Percentiles rank a stretch among this genome's conserved stretches.
Evolutionary conservation across 106 monocot species (phyloP).

Genomic region (Chionographis japonica): DNA sequence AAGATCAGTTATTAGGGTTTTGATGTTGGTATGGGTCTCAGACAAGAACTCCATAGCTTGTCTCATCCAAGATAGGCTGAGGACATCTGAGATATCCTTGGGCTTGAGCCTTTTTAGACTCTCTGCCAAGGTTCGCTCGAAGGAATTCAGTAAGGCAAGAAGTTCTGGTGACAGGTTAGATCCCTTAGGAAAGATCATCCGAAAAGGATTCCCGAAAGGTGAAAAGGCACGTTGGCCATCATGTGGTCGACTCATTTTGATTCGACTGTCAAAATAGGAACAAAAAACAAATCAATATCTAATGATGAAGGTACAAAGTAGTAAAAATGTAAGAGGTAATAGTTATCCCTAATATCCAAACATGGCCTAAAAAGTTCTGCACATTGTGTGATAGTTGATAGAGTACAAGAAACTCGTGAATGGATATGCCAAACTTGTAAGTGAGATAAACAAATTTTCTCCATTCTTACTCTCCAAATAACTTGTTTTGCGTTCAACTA

Average conservation of each 20-base stretch:
- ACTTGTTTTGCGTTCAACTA: no score
- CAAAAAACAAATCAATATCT: slow-evolving; percentile 3
- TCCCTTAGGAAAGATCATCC: slow-evolving; percentile 32
- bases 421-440: no score
- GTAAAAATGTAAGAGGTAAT: no score
- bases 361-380: no score
- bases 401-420: no score
- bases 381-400: no score
- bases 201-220: slow-evolving; percentile 68
- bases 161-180: slow-evolving; percentile 46
- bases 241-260: slow-evolving; percentile 70
- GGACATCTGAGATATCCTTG: slow-evolving; percentile 34
- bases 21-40: slow-evolving; percentile 48
- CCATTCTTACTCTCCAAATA: no score
- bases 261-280: slow-evolving; percentile 40
- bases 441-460: no score
- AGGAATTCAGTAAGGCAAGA: slow-evolving; percentile 26
- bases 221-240: slow-evolving; percentile 35
- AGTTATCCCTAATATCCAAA: no score
- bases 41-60: slow-evolving; percentile 43
- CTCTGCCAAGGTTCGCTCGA: slow-evolving; percentile 54
- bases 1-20: slow-evolving; percentile 61
- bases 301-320: no score
- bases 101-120: slow-evolving; percentile 54
- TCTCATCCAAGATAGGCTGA: slow-evolving; percentile 75